Evolutionary conservation across 2,329 filamentous ascomycete species (phyloP), one percentile per base, ranked within the genome.

Genomic region (Colletotrichum melonis): DNA sequence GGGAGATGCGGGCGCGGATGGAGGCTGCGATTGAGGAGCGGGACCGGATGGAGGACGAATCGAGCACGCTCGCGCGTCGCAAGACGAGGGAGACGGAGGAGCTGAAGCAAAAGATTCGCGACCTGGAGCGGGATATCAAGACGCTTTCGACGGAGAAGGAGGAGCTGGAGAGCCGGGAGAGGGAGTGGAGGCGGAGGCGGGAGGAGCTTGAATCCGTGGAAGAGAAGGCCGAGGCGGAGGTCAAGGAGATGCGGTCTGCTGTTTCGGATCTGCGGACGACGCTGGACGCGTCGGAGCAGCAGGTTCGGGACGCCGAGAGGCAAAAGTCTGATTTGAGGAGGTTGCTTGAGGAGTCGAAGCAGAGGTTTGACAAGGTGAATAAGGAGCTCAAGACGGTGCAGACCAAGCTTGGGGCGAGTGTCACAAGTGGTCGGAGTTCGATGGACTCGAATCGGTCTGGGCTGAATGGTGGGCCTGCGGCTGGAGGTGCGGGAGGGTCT

Each of bases 11-110:
- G 67, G 92, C 94, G 71, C 91, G 93, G 2, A 92, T 98, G 88
- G 96, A 98, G 78, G 88, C 94, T 1, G 95, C 95, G 0, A 89
- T 97, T n/a, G 95, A 98, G 81, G 97, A 99, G 82, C 91, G 97
- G 22, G 97, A 99, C 80, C 91, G 95, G 2, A 92, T 95, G 2
- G 96, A 99, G 82, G 95, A 98, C 75, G 95, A 98, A 83, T 92
- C 95, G 3, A 94, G 91, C 78, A 93, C 92, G 0, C 88, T 94
- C 62, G 93, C 93, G 14, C 89, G 96, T 65, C 90, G 94, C 56
- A 92, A 92, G 74, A 90, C 94, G 7, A 89, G 95, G 60, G 97
- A 98, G 85, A 87, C 94, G 3, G 97, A 98, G 80, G 96, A 98
- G 77, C 86, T 98, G 52, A 95, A 93, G 81, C 87, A 88, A 63